These are phyloP conservation scores for Piromyces sp. DNA, from an alignment of 192 early-diverging fungal genomes.

Conservation along the genomic window DNA sequence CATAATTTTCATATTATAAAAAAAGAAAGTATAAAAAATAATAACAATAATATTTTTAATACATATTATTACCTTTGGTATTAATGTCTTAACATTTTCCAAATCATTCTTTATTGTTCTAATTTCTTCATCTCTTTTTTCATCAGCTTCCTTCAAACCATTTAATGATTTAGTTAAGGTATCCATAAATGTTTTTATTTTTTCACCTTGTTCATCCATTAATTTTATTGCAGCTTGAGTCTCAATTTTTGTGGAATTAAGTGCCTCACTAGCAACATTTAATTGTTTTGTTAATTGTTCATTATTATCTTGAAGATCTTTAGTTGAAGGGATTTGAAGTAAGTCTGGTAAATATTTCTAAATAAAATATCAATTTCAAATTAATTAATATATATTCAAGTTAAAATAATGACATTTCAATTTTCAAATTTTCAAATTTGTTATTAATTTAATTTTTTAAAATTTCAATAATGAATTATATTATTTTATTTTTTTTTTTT, in stretches of 20 bases:
- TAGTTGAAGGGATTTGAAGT: constrained; percentile 45
- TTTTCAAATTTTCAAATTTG: no score
- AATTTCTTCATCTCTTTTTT: constrained; percentile 45
- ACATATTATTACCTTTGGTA: constrained; percentile 46
- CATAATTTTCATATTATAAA: no score
- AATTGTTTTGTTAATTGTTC: not conserved
- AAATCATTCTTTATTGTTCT: constrained; percentile 57
- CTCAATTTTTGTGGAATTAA: not conserved
- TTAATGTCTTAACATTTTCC: constrained; percentile 46
- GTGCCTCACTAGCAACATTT: not conserved
- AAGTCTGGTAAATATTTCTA: constrained; percentile 12
- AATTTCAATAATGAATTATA: no score
- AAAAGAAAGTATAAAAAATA: not conserved
- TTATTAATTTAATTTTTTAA: no score
- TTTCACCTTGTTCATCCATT: constrained; percentile 47
- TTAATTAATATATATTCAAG: no score
- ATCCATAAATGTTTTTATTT: constrained; percentile 28
- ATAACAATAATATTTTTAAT: not conserved
- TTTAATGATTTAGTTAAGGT: constrained; percentile 7
- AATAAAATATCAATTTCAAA: constrained; percentile 1
- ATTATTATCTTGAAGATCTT: constrained; percentile 39
- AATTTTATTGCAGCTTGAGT: constrained; percentile 9
- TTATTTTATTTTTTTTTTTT: no score
- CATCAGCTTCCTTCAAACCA: constrained; percentile 31
- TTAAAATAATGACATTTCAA: no score